Evolutionary conservation across 2,329 filamentous ascomycete species (phyloP).

Genomic region (Fusarium heterosporum): DNA sequence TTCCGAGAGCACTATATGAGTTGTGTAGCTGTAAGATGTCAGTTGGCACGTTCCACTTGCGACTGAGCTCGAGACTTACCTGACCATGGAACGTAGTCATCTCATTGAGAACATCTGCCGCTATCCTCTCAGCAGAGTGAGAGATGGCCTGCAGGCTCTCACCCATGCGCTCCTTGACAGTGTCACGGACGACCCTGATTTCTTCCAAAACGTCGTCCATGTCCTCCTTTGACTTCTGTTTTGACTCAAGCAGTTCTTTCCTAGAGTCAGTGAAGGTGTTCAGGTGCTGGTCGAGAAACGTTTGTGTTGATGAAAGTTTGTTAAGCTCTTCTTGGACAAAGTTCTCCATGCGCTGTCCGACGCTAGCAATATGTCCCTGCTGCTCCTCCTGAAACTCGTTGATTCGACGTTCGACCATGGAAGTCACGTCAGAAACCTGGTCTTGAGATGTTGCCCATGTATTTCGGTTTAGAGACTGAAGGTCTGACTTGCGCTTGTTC

Average conservation of each 20-base stretch:
- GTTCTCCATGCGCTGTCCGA: conserved; percentile 77
- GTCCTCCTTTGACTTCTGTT: conserved; percentile 77
- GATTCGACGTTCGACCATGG: conserved; percentile 80
- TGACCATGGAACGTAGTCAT: conserved; percentile 83
- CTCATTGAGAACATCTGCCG: conserved; percentile 88
- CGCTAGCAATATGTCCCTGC: conserved; percentile 72
- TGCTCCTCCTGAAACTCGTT: conserved; percentile 79
- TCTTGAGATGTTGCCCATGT: conserved; percentile 82
- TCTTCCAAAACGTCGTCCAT: conserved; percentile 94
- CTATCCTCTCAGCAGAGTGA: conserved; percentile 86
- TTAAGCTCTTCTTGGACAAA: conserved; percentile 82
- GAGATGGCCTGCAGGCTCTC: conserved; percentile 87
- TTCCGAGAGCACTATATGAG: conserved; percentile 85
- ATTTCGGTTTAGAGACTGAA: conserved; percentile 82
- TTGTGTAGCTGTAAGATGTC: conserved; percentile 71
- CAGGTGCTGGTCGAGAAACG: conserved; percentile 76
- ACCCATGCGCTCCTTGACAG: conserved; percentile 87
- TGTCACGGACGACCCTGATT: conserved; percentile 88
- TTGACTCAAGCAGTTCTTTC: conserved; percentile 74
- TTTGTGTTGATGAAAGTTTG: conserved; percentile 76
- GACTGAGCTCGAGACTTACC: conserved; percentile 51
- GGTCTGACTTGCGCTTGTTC: conserved; percentile 83
- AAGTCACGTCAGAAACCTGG: conserved; percentile 81
- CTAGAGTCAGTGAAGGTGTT: conserved; percentile 75
- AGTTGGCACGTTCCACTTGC: conserved; percentile 3